These are phyloP conservation scores for Candida pini DNA, from an alignment of 805 yeast species.

Conservation along the genomic window DNA sequence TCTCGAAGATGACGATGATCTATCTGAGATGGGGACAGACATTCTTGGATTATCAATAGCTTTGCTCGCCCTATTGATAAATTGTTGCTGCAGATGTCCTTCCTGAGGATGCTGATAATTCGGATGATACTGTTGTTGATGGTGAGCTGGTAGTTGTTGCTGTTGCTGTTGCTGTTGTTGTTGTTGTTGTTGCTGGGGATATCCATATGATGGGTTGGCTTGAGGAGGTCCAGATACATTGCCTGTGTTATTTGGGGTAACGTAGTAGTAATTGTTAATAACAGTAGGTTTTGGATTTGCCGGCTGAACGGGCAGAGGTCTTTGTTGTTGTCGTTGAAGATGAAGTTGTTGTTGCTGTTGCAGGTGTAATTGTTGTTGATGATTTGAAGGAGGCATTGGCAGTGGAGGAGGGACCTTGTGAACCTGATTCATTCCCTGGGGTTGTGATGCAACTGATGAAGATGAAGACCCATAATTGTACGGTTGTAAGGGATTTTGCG, in stretches of 20 bases:
- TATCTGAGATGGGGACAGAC: no score
- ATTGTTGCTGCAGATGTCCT: conserved; percentile 9
- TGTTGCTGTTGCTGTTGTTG: conserved; percentile 1
- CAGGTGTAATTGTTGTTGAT: conserved; percentile 1
- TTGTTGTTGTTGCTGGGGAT: conserved; percentile 6
- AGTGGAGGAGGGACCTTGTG: conserved; percentile 6
- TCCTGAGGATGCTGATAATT: conserved; percentile 4
- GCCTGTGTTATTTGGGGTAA: conserved; percentile 4
- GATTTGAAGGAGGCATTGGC: conserved; percentile 6
- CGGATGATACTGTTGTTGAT: neutral
- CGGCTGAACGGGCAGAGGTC: conserved; percentile 15
- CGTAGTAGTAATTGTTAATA: conserved; percentile 18
- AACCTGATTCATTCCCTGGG: conserved; percentile 9
- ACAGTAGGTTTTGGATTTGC: conserved; percentile 12
- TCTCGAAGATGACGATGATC: neutral
- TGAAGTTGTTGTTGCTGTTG: conserved; percentile 1
- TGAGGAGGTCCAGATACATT: conserved; percentile 7
- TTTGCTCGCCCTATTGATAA: conserved; percentile 1
- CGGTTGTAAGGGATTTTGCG: conserved; percentile 6
- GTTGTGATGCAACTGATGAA: conserved; percentile 12
- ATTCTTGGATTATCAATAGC: no score
- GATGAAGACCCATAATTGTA: conserved; percentile 7
- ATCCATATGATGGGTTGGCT: conserved; percentile 8
- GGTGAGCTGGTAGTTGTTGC: neutral
- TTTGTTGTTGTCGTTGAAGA: conserved; percentile 1